phyloP scores from a whole-genome alignment of 352 stramenopile genomes.

The Globisporangium orthogonon region DNA sequence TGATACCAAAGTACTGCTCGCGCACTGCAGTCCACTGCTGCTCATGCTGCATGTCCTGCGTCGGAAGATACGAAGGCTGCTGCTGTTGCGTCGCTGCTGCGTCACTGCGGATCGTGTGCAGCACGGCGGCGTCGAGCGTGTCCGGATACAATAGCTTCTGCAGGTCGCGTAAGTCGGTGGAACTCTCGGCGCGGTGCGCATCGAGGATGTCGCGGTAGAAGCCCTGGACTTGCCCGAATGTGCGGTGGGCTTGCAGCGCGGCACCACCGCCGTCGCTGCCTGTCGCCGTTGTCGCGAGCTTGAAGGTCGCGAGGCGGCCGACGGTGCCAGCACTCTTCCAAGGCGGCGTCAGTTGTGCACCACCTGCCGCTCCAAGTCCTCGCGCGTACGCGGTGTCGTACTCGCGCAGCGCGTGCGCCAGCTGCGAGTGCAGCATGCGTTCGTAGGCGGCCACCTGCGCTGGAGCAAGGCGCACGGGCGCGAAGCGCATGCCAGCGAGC shows the following conservation, averaged over 20 bases:
- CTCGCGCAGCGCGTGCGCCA: conserved; percentile 34
- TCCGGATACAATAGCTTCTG: conserved; percentile 39
- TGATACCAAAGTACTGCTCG: conserved; percentile 45
- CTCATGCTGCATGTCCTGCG: not conserved
- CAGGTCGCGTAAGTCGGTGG: conserved; percentile 29
- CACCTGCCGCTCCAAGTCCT: conserved; percentile 10
- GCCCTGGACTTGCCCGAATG: conserved; percentile 40
- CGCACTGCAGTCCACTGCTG: conserved; percentile 12
- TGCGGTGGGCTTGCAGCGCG: conserved; percentile 33
- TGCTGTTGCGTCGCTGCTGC: not conserved
- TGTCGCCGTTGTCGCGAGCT: conserved; percentile 18
- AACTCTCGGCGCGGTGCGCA: conserved; percentile 30
- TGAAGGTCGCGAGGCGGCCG: conserved; percentile 37
- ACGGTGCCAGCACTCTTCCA: conserved; percentile 33
- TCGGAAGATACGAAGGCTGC: not conserved
- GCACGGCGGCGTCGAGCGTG: conserved; percentile 31
- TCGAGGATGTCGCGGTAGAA: conserved; percentile 41
- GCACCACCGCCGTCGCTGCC: conserved; percentile 3
- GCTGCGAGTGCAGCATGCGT: conserved; percentile 31
- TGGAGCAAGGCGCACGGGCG: conserved; percentile 21
- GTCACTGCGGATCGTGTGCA: conserved; percentile 22
- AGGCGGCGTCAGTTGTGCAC: conserved; percentile 23
- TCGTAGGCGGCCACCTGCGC: conserved; percentile 25
- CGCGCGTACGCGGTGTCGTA: conserved; percentile 17
- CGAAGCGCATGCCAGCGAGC: conserved; percentile 14